Evolutionary conservation across 2,329 filamentous ascomycete species (phyloP).

Genomic region (Pseudopithomyces maydicus): DNA sequence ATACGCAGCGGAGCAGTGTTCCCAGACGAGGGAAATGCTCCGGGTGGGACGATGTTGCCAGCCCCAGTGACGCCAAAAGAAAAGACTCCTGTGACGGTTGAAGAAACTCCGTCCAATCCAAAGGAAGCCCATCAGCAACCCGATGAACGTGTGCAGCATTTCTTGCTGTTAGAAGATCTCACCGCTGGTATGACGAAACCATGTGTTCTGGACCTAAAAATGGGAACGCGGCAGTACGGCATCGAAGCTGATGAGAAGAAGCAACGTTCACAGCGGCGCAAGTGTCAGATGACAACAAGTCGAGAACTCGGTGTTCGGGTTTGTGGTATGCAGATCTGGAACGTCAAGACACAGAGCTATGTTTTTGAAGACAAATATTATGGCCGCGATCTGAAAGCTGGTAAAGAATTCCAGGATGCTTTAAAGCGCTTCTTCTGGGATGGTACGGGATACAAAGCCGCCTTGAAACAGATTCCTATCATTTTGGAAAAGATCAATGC

Average conservation of each 20-base stretch:
- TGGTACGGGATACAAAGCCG: slow-evolving; percentile 78
- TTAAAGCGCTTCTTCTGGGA: slow-evolving; percentile 91
- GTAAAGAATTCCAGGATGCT: slow-evolving; percentile 85
- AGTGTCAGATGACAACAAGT: slow-evolving; percentile 91
- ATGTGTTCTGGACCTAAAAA: slow-evolving; percentile 97
- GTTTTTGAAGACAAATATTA: slow-evolving; percentile 99
- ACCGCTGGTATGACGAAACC: slow-evolving; percentile 96
- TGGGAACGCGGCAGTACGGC: slow-evolving; percentile 97
- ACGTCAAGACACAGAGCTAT: slow-evolving; percentile 79
- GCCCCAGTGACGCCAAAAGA: slow-evolving; percentile 31
- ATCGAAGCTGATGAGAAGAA: slow-evolving; percentile 92
- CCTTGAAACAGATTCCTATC: slow-evolving; percentile 83
- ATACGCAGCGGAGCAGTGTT: background rate
- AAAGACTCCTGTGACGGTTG: slow-evolving; percentile 8
- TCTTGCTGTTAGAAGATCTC: slow-evolving; percentile 89
- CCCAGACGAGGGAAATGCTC: slow-evolving; percentile 2
- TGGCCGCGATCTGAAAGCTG: slow-evolving; percentile 84
- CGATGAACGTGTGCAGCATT: slow-evolving; percentile 81
- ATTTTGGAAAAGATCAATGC: slow-evolving; percentile 83
- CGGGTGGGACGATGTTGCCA: slow-evolving; percentile 38
- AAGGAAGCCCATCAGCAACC: slow-evolving; percentile 52
- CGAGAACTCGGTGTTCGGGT: slow-evolving; percentile 88
- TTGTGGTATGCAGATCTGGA: slow-evolving; percentile 96
- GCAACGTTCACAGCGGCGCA: slow-evolving; percentile 87
- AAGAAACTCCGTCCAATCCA: slow-evolving; percentile 45